A percentile compares a stretch with the other conserved stretches of the same genome.
Evolutionary conservation across 2,329 filamentous ascomycete species (phyloP).

Genomic region (Escovopsis sp.): DNA sequence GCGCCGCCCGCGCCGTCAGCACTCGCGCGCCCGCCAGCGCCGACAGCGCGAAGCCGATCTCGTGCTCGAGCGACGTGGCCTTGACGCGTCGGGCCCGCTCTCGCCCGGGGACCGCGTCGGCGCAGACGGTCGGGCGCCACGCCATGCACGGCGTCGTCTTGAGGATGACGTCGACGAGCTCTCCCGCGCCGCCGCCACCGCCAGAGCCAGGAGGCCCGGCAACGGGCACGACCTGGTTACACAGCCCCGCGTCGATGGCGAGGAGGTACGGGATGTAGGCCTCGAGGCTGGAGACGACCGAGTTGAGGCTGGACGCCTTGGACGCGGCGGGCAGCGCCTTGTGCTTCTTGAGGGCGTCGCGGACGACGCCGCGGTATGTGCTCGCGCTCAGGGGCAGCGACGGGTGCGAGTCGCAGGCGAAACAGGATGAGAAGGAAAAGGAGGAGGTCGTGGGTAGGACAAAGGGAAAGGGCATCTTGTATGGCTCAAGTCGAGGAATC

Average conservation of each 20-base stretch:
- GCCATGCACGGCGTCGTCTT: conserved; percentile 48
- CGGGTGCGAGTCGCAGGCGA: conserved; percentile 71
- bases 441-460: conserved; percentile 77
- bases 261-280: conserved; percentile 75
- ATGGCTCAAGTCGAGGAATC: too few relatives aligned
- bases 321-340: conserved; percentile 66
- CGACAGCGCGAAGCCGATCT: conserved; percentile 65
- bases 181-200: conserved; percentile 20
- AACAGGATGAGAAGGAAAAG: conserved; percentile 64
- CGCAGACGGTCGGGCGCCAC: conserved; percentile 73
- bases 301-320: conserved; percentile 54
- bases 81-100: conserved; percentile 48
- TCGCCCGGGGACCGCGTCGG: conserved; percentile 46
- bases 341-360: conserved; percentile 73
- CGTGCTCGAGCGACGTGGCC: conserved; percentile 63
- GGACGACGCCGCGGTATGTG: conserved; percentile 68
- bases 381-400: conserved; percentile 73
- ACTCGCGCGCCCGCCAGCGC: conserved; percentile 63
- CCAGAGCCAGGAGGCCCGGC: conserved; percentile 1
- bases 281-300: conserved; percentile 53
- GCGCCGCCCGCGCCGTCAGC: conserved; percentile 53
- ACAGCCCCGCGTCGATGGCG: conserved; percentile 60
- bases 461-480: conserved; percentile 77
- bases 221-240: conserved; percentile 21
- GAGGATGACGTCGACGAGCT: conserved; percentile 53